A percentile compares a stretch with the other conserved stretches of the same genome.
These are phyloP conservation scores for Penicillium crustosum DNA, from an alignment of 2,329 filamentous ascomycete genomes.

Conservation along the genomic window DNA sequence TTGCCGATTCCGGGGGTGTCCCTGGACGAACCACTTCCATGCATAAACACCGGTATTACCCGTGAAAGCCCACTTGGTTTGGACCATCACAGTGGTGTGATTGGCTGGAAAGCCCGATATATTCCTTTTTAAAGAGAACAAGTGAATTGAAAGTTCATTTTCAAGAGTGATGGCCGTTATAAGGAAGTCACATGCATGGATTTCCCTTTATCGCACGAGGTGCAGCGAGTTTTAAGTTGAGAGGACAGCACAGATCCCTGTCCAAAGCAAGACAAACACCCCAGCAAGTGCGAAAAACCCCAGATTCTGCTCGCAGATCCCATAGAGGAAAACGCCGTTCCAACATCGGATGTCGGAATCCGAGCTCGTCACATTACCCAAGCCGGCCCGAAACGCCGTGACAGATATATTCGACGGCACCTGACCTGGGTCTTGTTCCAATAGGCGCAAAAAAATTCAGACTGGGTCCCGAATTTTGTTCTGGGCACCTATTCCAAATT, in stretches of 20 bases:
- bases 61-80: neutral
- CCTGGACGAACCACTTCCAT: neutral
- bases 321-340: neutral
- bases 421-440: neutral
- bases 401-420: neutral
- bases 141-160: neutral
- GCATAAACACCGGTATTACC: neutral
- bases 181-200: neutral
- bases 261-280: neutral
- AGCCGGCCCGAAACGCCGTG: neutral
- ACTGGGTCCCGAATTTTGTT: neutral
- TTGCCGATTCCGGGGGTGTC: no score
- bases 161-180: neutral
- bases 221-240: neutral
- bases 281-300: neutral
- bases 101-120: neutral
- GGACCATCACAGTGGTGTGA: neutral
- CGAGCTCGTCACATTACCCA: neutral
- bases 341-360: neutral
- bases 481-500: neutral
- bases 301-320: neutral
- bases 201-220: neutral
- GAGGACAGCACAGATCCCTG: neutral
- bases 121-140: neutral
- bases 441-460: neutral